Evolutionary conservation across 2,329 filamentous ascomycete genomes (phyloP), one percentile per base, ranked within the genome.

Genomic region (Penicillium nordicum): DNA sequence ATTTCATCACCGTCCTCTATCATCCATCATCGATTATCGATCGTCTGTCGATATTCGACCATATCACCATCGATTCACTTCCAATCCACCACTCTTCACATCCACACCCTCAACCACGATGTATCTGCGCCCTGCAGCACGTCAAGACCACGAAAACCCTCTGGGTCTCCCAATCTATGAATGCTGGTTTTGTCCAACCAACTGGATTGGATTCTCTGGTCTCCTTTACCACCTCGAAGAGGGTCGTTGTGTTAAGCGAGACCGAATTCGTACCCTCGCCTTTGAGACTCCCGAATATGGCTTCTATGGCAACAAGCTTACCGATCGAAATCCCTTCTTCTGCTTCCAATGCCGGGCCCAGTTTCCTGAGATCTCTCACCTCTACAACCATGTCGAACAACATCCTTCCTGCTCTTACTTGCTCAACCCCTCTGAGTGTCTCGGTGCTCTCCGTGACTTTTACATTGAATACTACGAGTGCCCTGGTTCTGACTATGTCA

Each of bases 381-480:
- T 56, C 2, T 56, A 27, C 0, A 18, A 46, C 4, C 53, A 56
- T 14, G 53, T 5, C 9, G 53, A 56, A 9, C 36, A 7, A 8
- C 29, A 0, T 7, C 16, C 41, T 18, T 7, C 27, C 5, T 56
- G 53, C 12, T 36, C 34, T 2, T 41, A 56, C 18, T n/a, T 56
- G 3, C 48, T 56, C 6, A 25, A 36, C 6, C 8, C 27, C 0
- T n/a, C 18, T 0, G 40, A 52, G 16, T 56, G 53, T 10, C 40
- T 56, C 0, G 53, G 48, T 29, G 27, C 14, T 29, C 34, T 56
- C 7, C 48, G 49, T 3, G 30, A 40, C 9, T 56, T 56, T 3
- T 52, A 52, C 27, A n/a, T 56, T 14, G 41, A 52, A 7, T 56
- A 56, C 36, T 56, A 56, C 4, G 34, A 56, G 8, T 51, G 48